Conservation (phyloP, 495 filamentous ascomycete genomes). For the Hyphodiscus hymeniophilus region DNA sequence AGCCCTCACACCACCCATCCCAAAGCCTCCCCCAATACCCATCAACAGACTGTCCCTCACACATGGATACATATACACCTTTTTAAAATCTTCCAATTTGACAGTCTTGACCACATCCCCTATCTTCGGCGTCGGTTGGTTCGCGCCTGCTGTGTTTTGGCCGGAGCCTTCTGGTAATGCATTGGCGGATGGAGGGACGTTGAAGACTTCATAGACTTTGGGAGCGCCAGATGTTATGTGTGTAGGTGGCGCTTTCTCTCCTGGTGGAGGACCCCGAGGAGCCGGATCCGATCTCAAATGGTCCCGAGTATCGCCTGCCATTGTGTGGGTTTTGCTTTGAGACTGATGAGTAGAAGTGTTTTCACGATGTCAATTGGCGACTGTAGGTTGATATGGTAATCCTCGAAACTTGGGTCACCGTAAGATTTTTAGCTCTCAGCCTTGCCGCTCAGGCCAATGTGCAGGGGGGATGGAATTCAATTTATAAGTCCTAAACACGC, state of each 20-base stretch:
- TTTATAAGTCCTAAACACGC: no score
- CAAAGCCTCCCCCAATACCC: constrained; percentile 73
- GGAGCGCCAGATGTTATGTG: constrained; percentile 21
- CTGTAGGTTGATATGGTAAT: no score
- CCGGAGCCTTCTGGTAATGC: constrained; percentile 22
- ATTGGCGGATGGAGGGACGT: constrained; percentile 20
- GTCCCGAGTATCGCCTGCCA: constrained; percentile 27
- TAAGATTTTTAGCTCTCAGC: no score
- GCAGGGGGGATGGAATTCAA: no score
- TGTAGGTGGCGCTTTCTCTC: constrained; percentile 26
- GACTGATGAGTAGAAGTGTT: no score
- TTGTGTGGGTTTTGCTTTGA: constrained; percentile 5
- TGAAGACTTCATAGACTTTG: constrained; percentile 32
- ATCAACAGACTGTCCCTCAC: constrained; percentile 72
- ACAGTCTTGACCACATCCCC: constrained; percentile 60
- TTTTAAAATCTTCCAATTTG: constrained; percentile 57
- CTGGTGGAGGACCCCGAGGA: constrained; percentile 28
- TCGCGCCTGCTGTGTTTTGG: constrained; percentile 36
- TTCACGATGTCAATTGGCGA: no score
- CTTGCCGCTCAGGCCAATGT: no score
- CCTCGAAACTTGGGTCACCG: no score
- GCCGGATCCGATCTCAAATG: constrained; percentile 9
- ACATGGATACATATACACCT: constrained; percentile 74
- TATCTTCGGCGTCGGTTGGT: constrained; percentile 39
- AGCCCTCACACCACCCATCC: constrained; percentile 59